These are phyloP conservation scores for Letharia columbiana DNA, from an alignment of 495 filamentous ascomycete species.

Conservation along the genomic window DNA sequence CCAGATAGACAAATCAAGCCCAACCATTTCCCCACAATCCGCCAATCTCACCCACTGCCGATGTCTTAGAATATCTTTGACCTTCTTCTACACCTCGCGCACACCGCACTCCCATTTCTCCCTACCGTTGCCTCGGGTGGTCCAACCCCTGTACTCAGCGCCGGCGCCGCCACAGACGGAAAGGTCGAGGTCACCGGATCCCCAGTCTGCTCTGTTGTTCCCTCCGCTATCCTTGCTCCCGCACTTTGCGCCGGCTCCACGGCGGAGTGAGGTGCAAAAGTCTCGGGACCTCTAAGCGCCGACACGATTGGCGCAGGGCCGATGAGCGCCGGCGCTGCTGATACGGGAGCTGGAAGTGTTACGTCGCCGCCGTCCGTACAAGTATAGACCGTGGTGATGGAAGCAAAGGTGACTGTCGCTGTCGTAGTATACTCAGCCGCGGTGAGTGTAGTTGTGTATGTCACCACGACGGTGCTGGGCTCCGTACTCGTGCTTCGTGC, in stretches of 20 bases:
- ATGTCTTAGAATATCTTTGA: background rate
- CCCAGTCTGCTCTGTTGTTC: background rate
- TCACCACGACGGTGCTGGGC: background rate
- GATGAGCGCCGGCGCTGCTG: background rate
- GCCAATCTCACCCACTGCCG: background rate
- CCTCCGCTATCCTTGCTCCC: background rate
- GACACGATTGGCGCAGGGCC: background rate
- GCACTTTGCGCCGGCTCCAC: background rate
- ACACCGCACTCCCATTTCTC: background rate
- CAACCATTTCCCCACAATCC: background rate
- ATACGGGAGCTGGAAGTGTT: background rate
- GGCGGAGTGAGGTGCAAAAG: background rate
- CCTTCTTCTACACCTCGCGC: background rate
- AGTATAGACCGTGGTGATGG: background rate
- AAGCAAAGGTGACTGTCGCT: background rate
- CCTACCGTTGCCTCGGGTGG: background rate
- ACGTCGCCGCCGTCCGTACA: background rate
- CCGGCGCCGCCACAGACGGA: background rate
- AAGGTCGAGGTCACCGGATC: background rate
- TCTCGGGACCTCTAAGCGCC: background rate
- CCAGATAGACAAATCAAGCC: background rate
- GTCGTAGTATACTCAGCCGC: background rate
- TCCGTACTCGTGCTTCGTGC: background rate
- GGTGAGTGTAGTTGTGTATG: background rate
- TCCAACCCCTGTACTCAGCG: background rate